phyloP scores from a whole-genome alignment of 169 alveolate species.

The Plasmodium gaboni region DNA sequence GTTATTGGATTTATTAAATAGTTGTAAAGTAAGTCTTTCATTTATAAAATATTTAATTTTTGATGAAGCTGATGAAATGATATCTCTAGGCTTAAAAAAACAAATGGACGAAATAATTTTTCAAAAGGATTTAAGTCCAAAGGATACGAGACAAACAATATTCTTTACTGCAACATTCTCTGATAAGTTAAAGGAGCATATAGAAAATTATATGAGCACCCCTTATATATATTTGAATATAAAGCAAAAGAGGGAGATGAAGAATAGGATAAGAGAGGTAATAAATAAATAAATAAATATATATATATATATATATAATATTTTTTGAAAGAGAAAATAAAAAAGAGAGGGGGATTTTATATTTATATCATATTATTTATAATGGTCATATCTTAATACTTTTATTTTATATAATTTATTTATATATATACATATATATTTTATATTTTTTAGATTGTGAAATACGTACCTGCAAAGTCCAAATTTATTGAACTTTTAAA shows the following conservation, averaged over 20 bases:
- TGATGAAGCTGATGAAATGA: slow-evolving; percentile 96
- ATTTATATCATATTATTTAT: too few relatives aligned
- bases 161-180: slow-evolving; percentile 49
- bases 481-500: slow-evolving; percentile 30
- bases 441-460: slow-evolving; percentile 20
- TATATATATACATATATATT: too few relatives aligned
- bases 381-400: too few relatives aligned
- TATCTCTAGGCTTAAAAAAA: slow-evolving; percentile 92
- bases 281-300: slow-evolving; percentile 3
- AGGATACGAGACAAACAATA: slow-evolving; percentile 43
- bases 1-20: slow-evolving; percentile 90
- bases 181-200: slow-evolving; percentile 23
- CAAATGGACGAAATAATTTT: slow-evolving; percentile 59
- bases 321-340: too few relatives aligned
- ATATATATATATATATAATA: slow-evolving; percentile 1
- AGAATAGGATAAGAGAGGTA: slow-evolving; percentile 43
- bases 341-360: too few relatives aligned
- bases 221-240: slow-evolving; percentile 51
- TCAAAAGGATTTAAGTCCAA: slow-evolving; percentile 37
- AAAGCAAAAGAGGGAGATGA: slow-evolving; percentile 41
- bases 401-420: too few relatives aligned
- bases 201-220: slow-evolving; percentile 30
- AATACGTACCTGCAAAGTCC: slow-evolving; percentile 37
- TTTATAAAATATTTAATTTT: slow-evolving; percentile 90
- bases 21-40: slow-evolving; percentile 84